Conservation (phyloP, 2,329 filamentous ascomycete species). For the Metarhizium brunneum region DNA sequence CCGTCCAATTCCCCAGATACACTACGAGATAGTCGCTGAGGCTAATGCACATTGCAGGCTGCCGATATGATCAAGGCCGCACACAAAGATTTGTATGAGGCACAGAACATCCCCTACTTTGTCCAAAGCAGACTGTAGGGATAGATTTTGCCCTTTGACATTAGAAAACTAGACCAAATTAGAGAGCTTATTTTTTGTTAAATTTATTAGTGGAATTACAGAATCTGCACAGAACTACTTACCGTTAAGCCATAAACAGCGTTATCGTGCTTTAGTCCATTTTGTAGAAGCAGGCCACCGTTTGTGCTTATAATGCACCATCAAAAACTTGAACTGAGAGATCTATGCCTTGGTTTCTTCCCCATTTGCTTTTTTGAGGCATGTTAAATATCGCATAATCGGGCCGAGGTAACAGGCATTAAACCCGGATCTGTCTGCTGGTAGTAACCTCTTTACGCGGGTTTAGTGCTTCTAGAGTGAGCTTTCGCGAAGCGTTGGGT, state of each 20-base stretch:
- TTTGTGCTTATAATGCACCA: conserved; percentile 21
- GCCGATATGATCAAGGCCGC: conserved; percentile 9
- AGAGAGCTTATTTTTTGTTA: too few relatives aligned
- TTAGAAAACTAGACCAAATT: too few relatives aligned
- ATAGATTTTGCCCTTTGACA: too few relatives aligned
- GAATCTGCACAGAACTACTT: not conserved
- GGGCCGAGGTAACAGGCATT: too few relatives aligned
- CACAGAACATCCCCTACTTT: conserved; percentile 1
- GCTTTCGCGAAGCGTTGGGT: too few relatives aligned
- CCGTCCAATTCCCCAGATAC: not conserved
- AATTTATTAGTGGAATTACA: too few relatives aligned
- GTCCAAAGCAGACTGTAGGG: not conserved
- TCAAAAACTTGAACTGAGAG: conserved; percentile 53
- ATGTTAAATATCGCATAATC: too few relatives aligned
- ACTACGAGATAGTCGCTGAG: not conserved
- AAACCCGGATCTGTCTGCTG: too few relatives aligned
- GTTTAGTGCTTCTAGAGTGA: too few relatives aligned
- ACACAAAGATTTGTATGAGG: conserved; percentile 9
- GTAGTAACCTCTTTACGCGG: too few relatives aligned
- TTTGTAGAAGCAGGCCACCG: conserved; percentile 32
- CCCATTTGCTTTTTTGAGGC: conserved; percentile 44
- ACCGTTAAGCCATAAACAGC: conserved; percentile 40
- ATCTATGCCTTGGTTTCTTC: conserved; percentile 50
- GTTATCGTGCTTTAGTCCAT: conserved; percentile 47
- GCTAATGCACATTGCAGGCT: conserved; percentile 5